Conservation (phyloP, 345 rosid species). For the Bruguiera sexangula region DNA sequence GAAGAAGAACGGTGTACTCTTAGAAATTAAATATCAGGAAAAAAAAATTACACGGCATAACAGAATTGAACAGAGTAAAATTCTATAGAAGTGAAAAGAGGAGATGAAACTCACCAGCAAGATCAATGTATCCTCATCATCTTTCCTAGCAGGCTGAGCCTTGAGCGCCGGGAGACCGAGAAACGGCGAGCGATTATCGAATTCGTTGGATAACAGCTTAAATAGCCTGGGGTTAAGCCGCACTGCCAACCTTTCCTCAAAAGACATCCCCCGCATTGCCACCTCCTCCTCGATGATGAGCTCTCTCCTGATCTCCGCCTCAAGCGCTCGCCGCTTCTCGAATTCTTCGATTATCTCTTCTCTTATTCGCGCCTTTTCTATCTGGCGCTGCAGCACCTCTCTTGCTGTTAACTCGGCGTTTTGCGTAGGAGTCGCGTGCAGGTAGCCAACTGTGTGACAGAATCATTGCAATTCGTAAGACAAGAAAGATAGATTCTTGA, state of each 20-base stretch:
- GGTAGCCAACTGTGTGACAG: background rate
- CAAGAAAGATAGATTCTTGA: no score
- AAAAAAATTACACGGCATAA: no score
- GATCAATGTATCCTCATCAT: constrained; percentile 34
- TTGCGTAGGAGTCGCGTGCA: background rate
- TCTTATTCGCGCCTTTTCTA: constrained; percentile 42
- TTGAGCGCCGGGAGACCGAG: constrained; percentile 6
- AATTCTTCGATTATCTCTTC: constrained; percentile 42
- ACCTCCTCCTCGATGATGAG: constrained; percentile 42
- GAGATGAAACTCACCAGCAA: constrained; percentile 35
- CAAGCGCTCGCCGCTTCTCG: constrained; percentile 28
- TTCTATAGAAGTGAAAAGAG: background rate
- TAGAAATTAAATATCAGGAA: no score
- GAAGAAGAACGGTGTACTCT: no score
- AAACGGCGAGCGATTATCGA: constrained; percentile 6
- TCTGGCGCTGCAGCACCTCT: constrained; percentile 23
- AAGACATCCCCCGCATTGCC: constrained; percentile 21
- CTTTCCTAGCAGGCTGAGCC: constrained; percentile 16
- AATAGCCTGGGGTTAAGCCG: constrained; percentile 17
- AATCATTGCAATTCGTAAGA: background rate
- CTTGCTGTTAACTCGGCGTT: constrained; percentile 8
- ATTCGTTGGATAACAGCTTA: background rate
- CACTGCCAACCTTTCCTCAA: constrained; percentile 25
- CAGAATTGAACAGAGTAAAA: no score
- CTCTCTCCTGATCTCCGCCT: constrained; percentile 47